Conservation (phyloP, 2,329 filamentous ascomycete species). For the Claviceps lovelessii region DNA sequence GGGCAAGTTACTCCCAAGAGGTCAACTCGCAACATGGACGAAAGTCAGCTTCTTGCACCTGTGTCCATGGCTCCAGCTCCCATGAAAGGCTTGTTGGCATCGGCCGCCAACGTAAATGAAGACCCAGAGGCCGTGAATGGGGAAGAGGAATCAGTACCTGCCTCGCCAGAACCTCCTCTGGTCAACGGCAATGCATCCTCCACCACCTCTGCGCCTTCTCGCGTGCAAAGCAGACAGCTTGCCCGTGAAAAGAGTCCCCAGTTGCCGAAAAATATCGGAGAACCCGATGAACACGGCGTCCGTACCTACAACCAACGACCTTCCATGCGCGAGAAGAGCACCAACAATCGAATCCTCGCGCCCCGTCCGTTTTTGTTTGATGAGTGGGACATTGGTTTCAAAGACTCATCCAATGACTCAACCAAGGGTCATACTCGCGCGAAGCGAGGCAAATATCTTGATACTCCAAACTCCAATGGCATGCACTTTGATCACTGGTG, state of each 20-base stretch:
- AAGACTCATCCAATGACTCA: conserved; percentile 42
- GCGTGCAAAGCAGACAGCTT: conserved; percentile 15
- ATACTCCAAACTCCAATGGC: conserved; percentile 37
- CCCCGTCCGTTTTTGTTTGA: conserved; percentile 34
- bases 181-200: conserved; percentile 14
- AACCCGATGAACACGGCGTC: conserved; percentile 38
- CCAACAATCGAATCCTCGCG: conserved; percentile 38
- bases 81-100: conserved; percentile 25
- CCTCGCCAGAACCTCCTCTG: conserved; percentile 21
- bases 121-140: conserved; percentile 20
- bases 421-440: conserved; percentile 37
- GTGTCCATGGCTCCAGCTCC: conserved; percentile 16
- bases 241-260: conserved; percentile 24
- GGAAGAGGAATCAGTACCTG: conserved; percentile 23
- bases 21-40: conserved; percentile 20
- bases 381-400: conserved; percentile 43
- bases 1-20: conserved; percentile 36
- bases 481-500: conserved; percentile 41
- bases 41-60: conserved; percentile 13
- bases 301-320: conserved; percentile 29
- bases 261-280: conserved; percentile 25
- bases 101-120: conserved; percentile 22
- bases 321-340: conserved; percentile 24
- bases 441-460: conserved; percentile 38
- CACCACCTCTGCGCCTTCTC: conserved; percentile 9